phyloP scores from a whole-genome alignment of 2,329 filamentous ascomycete species.

The Aspergillus latus region DNA sequence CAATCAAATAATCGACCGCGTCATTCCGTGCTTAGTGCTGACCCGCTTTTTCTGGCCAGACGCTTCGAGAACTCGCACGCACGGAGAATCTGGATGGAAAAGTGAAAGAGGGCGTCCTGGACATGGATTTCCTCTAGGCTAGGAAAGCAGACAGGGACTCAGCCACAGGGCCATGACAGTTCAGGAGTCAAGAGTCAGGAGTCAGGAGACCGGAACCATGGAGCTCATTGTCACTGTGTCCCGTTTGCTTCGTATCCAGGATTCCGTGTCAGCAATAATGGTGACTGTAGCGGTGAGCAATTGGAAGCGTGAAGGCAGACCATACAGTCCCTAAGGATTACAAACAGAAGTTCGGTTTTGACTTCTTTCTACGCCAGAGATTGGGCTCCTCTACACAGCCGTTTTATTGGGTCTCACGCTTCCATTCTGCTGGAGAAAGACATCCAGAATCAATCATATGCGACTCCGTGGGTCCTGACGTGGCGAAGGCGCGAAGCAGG shows the following conservation, averaged over 20 bases:
- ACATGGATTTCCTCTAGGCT: neutral
- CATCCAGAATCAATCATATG: neutral
- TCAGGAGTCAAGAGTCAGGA: neutral
- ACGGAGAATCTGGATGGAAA: neutral
- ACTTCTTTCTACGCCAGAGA: too few relatives aligned
- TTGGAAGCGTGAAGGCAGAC: neutral
- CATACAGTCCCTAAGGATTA: neutral
- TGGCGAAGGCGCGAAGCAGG: constrained; percentile 8
- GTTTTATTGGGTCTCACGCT: neutral
- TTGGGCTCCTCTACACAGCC: neutral
- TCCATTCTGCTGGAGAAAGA: neutral
- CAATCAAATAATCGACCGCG: neutral
- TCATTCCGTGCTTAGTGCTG: neutral
- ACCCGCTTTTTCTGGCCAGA: constrained; percentile 9
- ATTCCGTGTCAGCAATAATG: neutral
- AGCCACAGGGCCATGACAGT: neutral
- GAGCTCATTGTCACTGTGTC: neutral
- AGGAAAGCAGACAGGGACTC: neutral
- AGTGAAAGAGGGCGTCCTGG: neutral
- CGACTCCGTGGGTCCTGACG: constrained; percentile 15
- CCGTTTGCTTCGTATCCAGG: neutral
- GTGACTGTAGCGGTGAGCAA: neutral
- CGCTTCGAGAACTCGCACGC: constrained; percentile 1
- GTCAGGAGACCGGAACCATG: neutral
- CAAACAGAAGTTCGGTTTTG: too few relatives aligned